Conservation (phyloP, 139 green algal genomes). For the Tetraselmis chui region DNA sequence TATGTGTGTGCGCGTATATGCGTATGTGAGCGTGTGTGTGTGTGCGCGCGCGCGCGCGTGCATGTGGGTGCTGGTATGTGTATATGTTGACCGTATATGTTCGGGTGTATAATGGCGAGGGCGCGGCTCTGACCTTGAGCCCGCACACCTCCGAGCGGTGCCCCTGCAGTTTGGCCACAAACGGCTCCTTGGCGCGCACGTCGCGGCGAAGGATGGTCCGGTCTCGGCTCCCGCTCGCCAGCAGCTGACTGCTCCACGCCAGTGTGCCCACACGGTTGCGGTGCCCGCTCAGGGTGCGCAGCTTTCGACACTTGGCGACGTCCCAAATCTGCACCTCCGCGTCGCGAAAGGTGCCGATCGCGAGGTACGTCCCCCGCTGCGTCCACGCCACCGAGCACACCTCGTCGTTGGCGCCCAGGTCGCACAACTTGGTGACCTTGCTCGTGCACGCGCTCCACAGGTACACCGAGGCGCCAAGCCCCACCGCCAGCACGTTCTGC, state of each 20-base stretch:
- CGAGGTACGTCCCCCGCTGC: slow-evolving; percentile 79
- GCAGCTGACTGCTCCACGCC: slow-evolving; percentile 78
- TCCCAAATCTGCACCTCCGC: slow-evolving; percentile 79
- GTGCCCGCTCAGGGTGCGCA: slow-evolving; percentile 80
- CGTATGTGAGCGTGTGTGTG: no score
- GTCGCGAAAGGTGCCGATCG: slow-evolving; percentile 75
- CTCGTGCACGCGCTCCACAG: slow-evolving; percentile 88
- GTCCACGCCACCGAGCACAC: slow-evolving; percentile 88
- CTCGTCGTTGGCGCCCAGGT: slow-evolving; percentile 59
- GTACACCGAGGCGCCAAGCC: slow-evolving; percentile 88
- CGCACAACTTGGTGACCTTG: slow-evolving; percentile 91
- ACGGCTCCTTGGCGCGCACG: slow-evolving; percentile 68
- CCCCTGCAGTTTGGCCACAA: slow-evolving; percentile 48
- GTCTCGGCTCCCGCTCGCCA: slow-evolving; percentile 84
- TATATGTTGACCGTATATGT: no score
- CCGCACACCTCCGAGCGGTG: slow-evolving; percentile 87
- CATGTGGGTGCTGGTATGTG: no score
- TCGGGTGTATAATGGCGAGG: no score
- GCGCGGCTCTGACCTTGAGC: no score
- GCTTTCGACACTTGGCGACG: slow-evolving; percentile 47
- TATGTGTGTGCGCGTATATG: no score
- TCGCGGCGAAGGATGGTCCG: slow-evolving; percentile 83
- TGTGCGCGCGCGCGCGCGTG: no score
- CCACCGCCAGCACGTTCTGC: slow-evolving; percentile 89
- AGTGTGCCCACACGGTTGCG: slow-evolving; percentile 69